Conservation (phyloP, 116 monocot species). For the Iris pallida region DNA sequence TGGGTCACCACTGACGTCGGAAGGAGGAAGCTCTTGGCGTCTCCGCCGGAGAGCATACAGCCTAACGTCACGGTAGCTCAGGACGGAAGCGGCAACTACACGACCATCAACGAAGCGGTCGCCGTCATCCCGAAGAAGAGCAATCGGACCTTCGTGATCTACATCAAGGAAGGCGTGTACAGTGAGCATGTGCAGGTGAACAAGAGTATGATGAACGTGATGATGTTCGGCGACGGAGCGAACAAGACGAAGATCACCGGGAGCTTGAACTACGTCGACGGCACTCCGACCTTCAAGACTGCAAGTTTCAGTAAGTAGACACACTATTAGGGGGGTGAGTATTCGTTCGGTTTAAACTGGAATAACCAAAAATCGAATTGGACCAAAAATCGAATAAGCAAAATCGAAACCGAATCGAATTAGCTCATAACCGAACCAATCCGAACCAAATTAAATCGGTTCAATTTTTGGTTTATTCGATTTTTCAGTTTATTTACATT, state of each 20-base stretch:
- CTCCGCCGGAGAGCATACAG: slow-evolving; percentile 1
- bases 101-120: slow-evolving; percentile 25
- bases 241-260: slow-evolving; percentile 22
- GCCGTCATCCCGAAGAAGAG: slow-evolving; percentile 15
- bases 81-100: slow-evolving; percentile 38
- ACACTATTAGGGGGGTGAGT: no score
- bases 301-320: slow-evolving; percentile 22
- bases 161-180: slow-evolving; percentile 21
- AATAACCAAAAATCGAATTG: no score
- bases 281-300: slow-evolving; percentile 9
- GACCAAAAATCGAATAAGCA: no score
- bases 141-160: slow-evolving; percentile 11
- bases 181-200: slow-evolving; percentile 13
- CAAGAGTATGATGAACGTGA: slow-evolving; percentile 6
- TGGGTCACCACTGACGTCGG: slow-evolving; percentile 13
- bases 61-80: slow-evolving; percentile 34
- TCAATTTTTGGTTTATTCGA: no score
- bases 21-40: slow-evolving; percentile 12
- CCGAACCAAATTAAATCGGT: no score
- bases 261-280: slow-evolving; percentile 24
- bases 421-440: no score
- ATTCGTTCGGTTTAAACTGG: no score
- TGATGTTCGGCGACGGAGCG: slow-evolving; percentile 22
- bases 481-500: no score
- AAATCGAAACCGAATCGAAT: no score